phyloP scores from a whole-genome alignment of 129 eudicot genomes.

The Flaveria sonorensis region DNA sequence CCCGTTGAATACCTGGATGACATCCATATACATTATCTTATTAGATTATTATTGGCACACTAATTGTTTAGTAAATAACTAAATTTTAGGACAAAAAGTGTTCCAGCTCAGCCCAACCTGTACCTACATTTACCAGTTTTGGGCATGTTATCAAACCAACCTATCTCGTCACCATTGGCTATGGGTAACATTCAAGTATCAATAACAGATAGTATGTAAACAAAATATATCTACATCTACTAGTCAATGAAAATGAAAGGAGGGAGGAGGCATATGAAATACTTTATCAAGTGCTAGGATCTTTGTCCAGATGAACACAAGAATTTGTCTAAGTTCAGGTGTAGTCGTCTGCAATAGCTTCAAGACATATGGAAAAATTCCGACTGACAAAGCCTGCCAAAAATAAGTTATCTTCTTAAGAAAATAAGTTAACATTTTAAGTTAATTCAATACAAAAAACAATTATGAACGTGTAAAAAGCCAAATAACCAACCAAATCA shows the following conservation, averaged over 20 bases:
- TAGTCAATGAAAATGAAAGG: background rate
- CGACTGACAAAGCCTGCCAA: conserved; percentile 93
- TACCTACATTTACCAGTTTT: background rate
- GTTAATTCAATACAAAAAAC: background rate
- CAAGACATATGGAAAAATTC: conserved; percentile 90
- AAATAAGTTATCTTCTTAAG: conserved; percentile 14
- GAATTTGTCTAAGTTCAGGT: conserved; percentile 92
- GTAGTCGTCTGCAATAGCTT: conserved; percentile 93
- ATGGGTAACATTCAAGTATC: background rate
- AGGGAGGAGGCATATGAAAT: background rate
- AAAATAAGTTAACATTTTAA: background rate
- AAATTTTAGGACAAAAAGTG: background rate
- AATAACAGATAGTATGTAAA: background rate
- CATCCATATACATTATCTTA: background rate
- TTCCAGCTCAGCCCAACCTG: background rate
- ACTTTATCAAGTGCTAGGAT: conserved; percentile 98
- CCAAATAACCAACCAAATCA: conserved; percentile 67
- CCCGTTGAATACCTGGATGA: background rate
- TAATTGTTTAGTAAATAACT: background rate
- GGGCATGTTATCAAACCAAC: background rate
- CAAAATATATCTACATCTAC: background rate
- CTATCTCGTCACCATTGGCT: background rate
- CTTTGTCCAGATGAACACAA: conserved; percentile 97
- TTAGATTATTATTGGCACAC: background rate
- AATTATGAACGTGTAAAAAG: conserved; percentile 9